Evolutionary conservation across 2,329 filamentous ascomycete genomes (phyloP).

Genomic region (Fusarium staphyleae): DNA sequence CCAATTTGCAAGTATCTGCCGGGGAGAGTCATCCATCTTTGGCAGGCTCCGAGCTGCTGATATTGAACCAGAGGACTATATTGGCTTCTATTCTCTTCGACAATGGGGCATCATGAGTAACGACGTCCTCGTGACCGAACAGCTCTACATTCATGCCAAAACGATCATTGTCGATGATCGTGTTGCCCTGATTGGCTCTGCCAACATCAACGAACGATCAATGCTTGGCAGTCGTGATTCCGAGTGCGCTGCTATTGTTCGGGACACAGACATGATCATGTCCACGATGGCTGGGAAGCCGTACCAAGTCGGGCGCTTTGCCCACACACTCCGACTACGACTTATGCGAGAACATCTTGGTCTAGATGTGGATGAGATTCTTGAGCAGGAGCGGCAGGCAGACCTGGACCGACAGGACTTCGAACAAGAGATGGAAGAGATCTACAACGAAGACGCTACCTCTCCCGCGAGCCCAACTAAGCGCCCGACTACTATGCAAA

Average conservation of each 20-base stretch:
- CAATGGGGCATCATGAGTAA: slow-evolving; percentile 92
- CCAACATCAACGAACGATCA: slow-evolving; percentile 98
- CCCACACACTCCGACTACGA: slow-evolving; percentile 89
- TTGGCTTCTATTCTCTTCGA: slow-evolving; percentile 90
- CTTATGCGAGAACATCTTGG: slow-evolving; percentile 97
- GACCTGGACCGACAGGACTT: slow-evolving; percentile 68
- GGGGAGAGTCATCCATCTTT: slow-evolving; percentile 91
- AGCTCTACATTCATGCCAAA: slow-evolving; percentile 98
- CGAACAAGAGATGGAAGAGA: slow-evolving; percentile 66
- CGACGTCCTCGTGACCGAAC: slow-evolving; percentile 87
- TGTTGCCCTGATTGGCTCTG: slow-evolving; percentile 91
- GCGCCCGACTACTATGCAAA: slow-evolving; percentile 28
- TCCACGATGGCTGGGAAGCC: slow-evolving; percentile 90
- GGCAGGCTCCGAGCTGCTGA: slow-evolving; percentile 78
- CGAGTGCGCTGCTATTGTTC: slow-evolving; percentile 86
- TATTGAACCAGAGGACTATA: slow-evolving; percentile 94
- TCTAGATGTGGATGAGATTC: slow-evolving; percentile 90
- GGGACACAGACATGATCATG: slow-evolving; percentile 91
- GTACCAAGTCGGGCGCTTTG: slow-evolving; percentile 90
- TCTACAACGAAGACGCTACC: slow-evolving; percentile 61
- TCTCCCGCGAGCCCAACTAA: slow-evolving; percentile 39
- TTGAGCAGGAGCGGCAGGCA: slow-evolving; percentile 76
- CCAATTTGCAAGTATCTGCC: slow-evolving; percentile 94
- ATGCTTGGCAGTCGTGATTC: slow-evolving; percentile 93
- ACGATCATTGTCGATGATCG: slow-evolving; percentile 95